These are phyloP conservation scores for Acanthochlamys bracteata DNA, from an alignment of 106 monocot genomes.

Conservation along the genomic window DNA sequence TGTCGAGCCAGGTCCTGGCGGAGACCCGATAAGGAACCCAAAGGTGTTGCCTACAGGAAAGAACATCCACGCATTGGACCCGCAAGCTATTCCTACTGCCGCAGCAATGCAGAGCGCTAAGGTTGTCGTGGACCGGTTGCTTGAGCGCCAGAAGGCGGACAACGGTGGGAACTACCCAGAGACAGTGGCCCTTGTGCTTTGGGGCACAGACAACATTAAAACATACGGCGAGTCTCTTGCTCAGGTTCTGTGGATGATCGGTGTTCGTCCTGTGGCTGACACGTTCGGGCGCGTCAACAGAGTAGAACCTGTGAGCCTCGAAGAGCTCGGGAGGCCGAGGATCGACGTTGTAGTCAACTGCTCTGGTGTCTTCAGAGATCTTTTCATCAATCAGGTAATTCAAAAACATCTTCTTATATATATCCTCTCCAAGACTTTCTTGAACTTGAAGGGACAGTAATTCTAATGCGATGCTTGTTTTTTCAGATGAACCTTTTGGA, in stretches of 20 bases:
- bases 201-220: slow-evolving; percentile 87
- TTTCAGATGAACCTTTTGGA: slow-evolving; percentile 73
- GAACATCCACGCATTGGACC: slow-evolving; percentile 87
- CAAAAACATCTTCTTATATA: neutral
- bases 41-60: slow-evolving; percentile 83
- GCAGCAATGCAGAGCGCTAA: slow-evolving; percentile 80
- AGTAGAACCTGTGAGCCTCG: slow-evolving; percentile 61
- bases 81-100: slow-evolving; percentile 60
- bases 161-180: slow-evolving; percentile 66
- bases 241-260: slow-evolving; percentile 83
- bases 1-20: slow-evolving; percentile 71
- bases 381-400: slow-evolving; percentile 79
- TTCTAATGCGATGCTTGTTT: neutral
- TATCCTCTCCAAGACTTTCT: neutral
- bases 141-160: slow-evolving; percentile 67
- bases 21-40: slow-evolving; percentile 73
- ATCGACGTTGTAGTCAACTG: slow-evolving; percentile 84
- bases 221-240: slow-evolving; percentile 72
- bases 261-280: slow-evolving; percentile 56
- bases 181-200: slow-evolving; percentile 61
- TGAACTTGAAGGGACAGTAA: no score
- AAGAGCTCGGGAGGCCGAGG: slow-evolving; percentile 67
- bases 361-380: slow-evolving; percentile 80
- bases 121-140: slow-evolving; percentile 65
- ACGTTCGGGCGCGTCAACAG: slow-evolving; percentile 63